Base-by-base conservation (phyloP, 352 stramenopile genomes). In the Aphanomyces stellatus region DNA sequence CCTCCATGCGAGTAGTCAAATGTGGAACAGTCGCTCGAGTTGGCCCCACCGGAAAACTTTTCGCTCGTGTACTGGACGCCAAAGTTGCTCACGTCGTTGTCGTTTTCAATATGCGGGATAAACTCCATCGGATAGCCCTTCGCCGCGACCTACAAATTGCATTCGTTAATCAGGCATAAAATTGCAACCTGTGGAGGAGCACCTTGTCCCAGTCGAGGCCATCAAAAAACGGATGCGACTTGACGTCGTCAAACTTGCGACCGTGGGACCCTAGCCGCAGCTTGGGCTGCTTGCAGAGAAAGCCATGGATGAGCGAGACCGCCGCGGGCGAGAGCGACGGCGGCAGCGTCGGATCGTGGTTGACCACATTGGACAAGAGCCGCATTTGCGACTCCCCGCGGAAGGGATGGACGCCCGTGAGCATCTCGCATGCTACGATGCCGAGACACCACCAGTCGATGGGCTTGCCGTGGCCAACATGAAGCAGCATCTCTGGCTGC, bases 361-460 rank as follows among this genome's bases (percentile, higher is more conserved):
- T 92, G 78, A 93, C 87, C 65, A 96, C 95, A 71, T 96, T 97
- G 28, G 79, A 76, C 34, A 96, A 75, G 69, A 93, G 95, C 15
- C 83, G 62, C 67, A 93, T 80, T 49, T 89, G 87, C 55, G 91
- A 93, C 17, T 88, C 77, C 51, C 93, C 86, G 41, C 90, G 81
- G 73, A 97, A 97, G 8, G 91, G 91, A 74, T 96, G 88, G 24
- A 78, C 69, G 0, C 85, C 86, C 19, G 87, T 91, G n/a, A 97
- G 74, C 85, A 97, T 97, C 69, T 97, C 91, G 63, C 84, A 93
- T 13, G 96, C 62, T 30, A 97, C 84, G 25, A 97, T 81, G 17
- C 91, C 91, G 3, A 97, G 78, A 51, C 87, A 95, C 90, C 90
- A 97, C 90, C 90, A 97, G 70, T 97, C 91, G 8, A 96, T 72